Evolutionary conservation across 2,329 filamentous ascomycete genomes (phyloP).

Genomic region (Aspergillus hortae): DNA sequence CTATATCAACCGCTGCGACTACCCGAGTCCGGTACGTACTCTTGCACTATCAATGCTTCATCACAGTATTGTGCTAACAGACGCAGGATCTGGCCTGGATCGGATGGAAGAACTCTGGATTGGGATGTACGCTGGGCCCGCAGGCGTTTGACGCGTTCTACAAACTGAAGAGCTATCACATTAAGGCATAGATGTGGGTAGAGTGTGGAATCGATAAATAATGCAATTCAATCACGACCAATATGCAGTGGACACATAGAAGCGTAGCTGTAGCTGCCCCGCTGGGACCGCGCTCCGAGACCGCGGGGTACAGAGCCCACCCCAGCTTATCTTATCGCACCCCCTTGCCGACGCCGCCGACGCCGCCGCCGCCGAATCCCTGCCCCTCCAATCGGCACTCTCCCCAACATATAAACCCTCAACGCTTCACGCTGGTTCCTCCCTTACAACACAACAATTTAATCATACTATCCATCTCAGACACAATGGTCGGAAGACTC

Average conservation of each 20-base stretch:
- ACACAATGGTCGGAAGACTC: slow-evolving; percentile 18
- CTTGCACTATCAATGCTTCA: neutral
- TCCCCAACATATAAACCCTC: neutral
- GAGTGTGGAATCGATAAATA: neutral
- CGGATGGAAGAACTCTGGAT: slow-evolving; percentile 91
- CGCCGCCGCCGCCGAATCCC: neutral
- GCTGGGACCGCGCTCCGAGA: neutral
- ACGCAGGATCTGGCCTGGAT: slow-evolving; percentile 80
- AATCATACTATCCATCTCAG: neutral
- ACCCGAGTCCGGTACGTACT: slow-evolving; percentile 71
- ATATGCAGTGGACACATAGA: neutral
- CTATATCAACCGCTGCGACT: slow-evolving; percentile 90
- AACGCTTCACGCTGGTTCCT: neutral
- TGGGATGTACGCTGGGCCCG: slow-evolving; percentile 77
- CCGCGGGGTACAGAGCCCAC: neutral
- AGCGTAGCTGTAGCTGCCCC: neutral
- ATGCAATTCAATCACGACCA: neutral
- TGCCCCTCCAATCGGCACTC: no score
- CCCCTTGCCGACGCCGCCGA: neutral
- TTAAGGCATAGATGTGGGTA: slow-evolving; percentile 47
- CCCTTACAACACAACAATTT: neutral
- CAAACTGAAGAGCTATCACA: slow-evolving; percentile 88
- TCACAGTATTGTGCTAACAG: slow-evolving; percentile 2
- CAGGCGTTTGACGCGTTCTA: slow-evolving; percentile 91
- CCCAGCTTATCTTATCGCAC: neutral